These are phyloP conservation scores for Akanthomyces lecanii DNA, from an alignment of 2,329 filamentous ascomycete genomes.

Conservation along the genomic window DNA sequence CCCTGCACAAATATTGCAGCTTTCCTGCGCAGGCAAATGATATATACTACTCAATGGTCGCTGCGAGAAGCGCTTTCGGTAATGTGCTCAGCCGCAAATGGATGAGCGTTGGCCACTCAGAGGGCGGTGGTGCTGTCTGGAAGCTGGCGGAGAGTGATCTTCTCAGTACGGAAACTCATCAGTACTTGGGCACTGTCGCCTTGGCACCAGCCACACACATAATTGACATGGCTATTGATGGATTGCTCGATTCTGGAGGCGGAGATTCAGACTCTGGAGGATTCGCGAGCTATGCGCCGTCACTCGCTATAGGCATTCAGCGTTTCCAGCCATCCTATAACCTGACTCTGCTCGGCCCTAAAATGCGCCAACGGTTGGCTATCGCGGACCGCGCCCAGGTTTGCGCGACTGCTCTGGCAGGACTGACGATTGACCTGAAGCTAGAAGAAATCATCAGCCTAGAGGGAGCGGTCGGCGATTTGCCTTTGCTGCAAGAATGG, in stretches of 20 bases:
- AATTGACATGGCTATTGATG: conserved; percentile 15
- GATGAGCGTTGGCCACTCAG: conserved; percentile 20
- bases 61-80: conserved; percentile 16
- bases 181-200: conserved; percentile 20
- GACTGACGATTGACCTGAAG: background rate
- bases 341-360: conserved; percentile 2
- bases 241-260: background rate
- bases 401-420: conserved; percentile 6
- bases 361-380: conserved; percentile 9
- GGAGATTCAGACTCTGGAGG: background rate
- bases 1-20: conserved; percentile 20
- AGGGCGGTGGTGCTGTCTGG: conserved; percentile 22
- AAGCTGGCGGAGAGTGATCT: conserved; percentile 21
- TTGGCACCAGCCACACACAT: conserved; percentile 18
- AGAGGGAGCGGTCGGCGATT: background rate
- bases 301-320: conserved; percentile 11
- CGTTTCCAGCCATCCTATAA: conserved; percentile 9
- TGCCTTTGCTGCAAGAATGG: background rate
- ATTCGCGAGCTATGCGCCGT: conserved; percentile 13
- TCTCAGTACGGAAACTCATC: conserved; percentile 11
- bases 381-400: conserved; percentile 14
- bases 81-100: conserved; percentile 14
- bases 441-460: background rate
- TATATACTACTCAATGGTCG: conserved; percentile 19
- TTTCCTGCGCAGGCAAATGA: conserved; percentile 19